A percentile compares a stretch with the other conserved stretches of the same genome.
These are phyloP conservation scores for Talaromyces sp. DNA, from an alignment of 2,329 filamentous ascomycete species.

Conservation along the genomic window DNA sequence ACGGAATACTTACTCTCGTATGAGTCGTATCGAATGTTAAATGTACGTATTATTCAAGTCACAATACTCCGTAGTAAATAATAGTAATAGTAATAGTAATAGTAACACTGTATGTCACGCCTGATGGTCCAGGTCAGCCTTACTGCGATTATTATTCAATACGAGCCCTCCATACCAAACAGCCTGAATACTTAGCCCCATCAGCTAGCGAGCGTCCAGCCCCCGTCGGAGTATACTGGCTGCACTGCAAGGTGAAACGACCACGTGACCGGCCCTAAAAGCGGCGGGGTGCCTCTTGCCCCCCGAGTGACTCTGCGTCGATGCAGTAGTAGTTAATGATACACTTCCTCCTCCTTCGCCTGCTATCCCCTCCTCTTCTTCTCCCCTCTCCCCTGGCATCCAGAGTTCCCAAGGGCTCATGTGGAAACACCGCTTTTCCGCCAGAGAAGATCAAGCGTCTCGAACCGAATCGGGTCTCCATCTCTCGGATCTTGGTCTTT, in stretches of 20 bases:
- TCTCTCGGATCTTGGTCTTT: conserved; percentile 28
- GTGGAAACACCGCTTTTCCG: conserved; percentile 37
- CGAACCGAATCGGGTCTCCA: conserved; percentile 30
- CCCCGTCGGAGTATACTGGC: too few relatives aligned
- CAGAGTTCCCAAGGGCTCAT: conserved; percentile 18
- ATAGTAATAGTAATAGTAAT: too few relatives aligned
- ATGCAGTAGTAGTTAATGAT: background rate
- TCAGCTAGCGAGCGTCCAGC: background rate
- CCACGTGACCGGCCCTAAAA: background rate
- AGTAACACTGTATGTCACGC: background rate
- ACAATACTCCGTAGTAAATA: too few relatives aligned
- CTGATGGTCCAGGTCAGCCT: background rate
- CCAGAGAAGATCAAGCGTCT: conserved; percentile 35
- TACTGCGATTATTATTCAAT: background rate
- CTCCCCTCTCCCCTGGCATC: background rate
- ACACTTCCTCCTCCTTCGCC: background rate
- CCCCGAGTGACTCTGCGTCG: background rate
- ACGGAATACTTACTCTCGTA: too few relatives aligned
- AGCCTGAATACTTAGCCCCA: background rate
- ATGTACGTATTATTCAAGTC: too few relatives aligned
- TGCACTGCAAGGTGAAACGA: too few relatives aligned
- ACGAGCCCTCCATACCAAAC: too few relatives aligned
- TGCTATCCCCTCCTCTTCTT: background rate
- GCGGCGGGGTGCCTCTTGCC: background rate
- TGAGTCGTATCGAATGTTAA: too few relatives aligned